Percentiles rank a stretch among this genome's conserved stretches.
These are phyloP conservation scores for Sequoiadendron giganteum DNA, from an alignment of 75 land plant genomes.

Conservation along the genomic window DNA sequence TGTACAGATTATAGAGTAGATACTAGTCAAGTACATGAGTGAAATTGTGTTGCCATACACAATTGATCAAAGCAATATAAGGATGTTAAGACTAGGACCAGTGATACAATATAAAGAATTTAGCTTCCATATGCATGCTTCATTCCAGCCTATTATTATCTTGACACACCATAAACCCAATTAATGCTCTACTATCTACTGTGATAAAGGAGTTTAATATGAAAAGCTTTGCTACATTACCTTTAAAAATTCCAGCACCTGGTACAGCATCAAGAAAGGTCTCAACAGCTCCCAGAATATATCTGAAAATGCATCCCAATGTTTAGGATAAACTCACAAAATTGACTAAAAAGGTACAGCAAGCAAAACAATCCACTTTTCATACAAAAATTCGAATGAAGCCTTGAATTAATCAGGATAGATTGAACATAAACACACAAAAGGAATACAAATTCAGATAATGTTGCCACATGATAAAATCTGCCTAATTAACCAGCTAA, in stretches of 20 bases:
- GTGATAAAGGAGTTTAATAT: not conserved
- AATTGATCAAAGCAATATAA: not conserved
- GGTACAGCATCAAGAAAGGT: slow-evolving; percentile 96
- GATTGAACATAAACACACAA: not conserved
- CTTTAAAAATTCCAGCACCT: slow-evolving; percentile 87
- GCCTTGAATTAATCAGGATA: not conserved
- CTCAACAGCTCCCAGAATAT: slow-evolving; percentile 98
- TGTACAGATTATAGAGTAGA: not conserved
- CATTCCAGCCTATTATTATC: not conserved
- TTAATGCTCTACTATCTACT: not conserved
- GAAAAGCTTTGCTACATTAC: slow-evolving; percentile 29
- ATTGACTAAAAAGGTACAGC: not conserved
- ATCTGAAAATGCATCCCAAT: slow-evolving; percentile 40
- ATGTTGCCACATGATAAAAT: too few species aligned
- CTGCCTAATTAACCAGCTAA: too few species aligned
- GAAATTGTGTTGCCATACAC: not conserved
- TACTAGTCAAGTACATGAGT: not conserved
- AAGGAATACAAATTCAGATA: not conserved
- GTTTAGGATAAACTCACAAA: slow-evolving; percentile 6
- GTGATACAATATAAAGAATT: not conserved
- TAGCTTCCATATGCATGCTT: not conserved
- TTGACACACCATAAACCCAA: not conserved
- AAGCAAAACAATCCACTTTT: not conserved
- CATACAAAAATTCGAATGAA: not conserved
- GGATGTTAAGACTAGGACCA: not conserved